Conservation (phyloP, 352 stramenopile species). For the Pythium sp. region DNA sequence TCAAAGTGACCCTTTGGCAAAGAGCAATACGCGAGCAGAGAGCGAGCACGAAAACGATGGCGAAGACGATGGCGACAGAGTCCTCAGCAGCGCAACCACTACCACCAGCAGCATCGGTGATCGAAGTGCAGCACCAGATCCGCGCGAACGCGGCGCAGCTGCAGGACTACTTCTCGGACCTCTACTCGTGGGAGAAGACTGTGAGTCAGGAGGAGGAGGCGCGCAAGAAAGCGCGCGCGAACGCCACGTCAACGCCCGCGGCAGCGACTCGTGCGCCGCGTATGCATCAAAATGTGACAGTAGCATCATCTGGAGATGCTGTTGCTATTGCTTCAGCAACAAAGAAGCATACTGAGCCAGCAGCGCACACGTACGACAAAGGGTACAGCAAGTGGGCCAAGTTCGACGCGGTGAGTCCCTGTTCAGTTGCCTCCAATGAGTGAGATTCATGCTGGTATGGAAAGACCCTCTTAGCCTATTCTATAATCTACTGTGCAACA, state of each 20-base stretch:
- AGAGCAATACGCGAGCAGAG: not conserved
- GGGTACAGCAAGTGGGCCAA: conserved; percentile 89
- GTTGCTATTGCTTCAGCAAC: not conserved
- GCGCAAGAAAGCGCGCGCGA: conserved; percentile 25
- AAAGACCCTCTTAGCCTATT: not conserved
- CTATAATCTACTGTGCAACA: not conserved
- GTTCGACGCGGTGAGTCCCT: conserved; percentile 77
- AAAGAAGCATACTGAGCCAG: conserved; percentile 32
- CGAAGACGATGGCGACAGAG: conserved; percentile 4
- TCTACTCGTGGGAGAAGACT: conserved; percentile 77
- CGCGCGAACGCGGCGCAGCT: conserved; percentile 71
- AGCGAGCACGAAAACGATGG: not conserved
- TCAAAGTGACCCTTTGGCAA: not conserved
- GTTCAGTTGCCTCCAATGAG: not conserved
- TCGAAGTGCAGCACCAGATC: conserved; percentile 83
- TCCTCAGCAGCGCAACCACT: not conserved
- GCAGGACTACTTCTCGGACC: conserved; percentile 74
- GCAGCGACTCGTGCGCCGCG: conserved; percentile 18
- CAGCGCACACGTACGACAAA: conserved; percentile 86
- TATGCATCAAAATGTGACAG: conserved; percentile 12
- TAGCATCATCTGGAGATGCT: not conserved
- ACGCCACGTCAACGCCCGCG: not conserved
- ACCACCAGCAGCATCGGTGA: conserved; percentile 20
- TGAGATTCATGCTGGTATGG: not conserved
- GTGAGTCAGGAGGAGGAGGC: conserved; percentile 54